phyloP scores from a whole-genome alignment of 2,329 filamentous ascomycete species.

The Fusarium sp. region DNA sequence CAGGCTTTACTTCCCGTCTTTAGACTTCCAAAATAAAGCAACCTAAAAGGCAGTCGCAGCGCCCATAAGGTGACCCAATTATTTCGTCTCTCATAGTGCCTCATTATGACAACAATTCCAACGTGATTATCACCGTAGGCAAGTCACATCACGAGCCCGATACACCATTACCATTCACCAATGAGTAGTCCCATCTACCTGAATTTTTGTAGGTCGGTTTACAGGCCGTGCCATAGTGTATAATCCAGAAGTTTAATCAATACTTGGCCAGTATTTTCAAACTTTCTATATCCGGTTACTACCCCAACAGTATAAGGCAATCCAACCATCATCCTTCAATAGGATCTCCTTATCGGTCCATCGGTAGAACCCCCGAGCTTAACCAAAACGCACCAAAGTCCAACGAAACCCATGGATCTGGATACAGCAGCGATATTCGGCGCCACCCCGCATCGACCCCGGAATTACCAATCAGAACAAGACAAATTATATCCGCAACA shows the following conservation, averaged over 20 bases:
- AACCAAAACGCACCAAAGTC: not conserved
- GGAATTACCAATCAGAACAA: not conserved
- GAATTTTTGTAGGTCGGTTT: too few species aligned
- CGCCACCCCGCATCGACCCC: not conserved
- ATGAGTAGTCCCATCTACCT: too few species aligned
- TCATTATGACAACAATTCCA: rapidly evolving
- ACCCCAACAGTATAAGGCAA: rapidly evolving
- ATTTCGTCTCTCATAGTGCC: not conserved
- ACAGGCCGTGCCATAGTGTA: too few species aligned
- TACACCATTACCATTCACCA: too few species aligned
- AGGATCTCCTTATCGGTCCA: not conserved
- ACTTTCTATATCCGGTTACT: too few species aligned
- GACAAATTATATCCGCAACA: not conserved
- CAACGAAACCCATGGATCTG: not conserved
- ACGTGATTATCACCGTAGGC: rapidly evolving
- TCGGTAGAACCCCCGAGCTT: not conserved
- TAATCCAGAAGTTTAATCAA: too few species aligned
- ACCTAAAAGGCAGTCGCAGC: not conserved
- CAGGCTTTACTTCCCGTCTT: rapidly evolving
- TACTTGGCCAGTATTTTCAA: too few species aligned
- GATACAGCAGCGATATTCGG: not conserved
- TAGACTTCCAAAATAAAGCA: not conserved
- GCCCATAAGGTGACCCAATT: not conserved
- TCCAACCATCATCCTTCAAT: not conserved
- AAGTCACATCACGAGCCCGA: too few species aligned